Conservation (phyloP, 2,329 filamentous ascomycete genomes). For the Trichoderma semiorbis region DNA sequence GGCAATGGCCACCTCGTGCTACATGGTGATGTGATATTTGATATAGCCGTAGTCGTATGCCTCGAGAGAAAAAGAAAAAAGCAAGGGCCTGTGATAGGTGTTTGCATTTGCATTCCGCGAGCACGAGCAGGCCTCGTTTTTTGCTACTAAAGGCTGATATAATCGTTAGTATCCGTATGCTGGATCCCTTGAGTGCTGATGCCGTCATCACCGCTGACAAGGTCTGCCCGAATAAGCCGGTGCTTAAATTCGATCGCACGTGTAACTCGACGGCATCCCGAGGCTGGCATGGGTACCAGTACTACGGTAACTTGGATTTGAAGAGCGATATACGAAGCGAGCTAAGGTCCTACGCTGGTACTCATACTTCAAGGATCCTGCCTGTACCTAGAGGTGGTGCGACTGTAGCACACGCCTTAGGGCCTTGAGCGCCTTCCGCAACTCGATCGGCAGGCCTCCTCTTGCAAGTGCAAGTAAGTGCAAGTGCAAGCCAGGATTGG, state of each 20-base stretch:
- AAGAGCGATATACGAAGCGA: not conserved
- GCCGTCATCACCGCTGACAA: conserved; percentile 5
- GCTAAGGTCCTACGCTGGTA: not conserved
- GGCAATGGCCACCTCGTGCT: not conserved
- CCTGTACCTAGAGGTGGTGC: not conserved
- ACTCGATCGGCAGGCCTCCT: not conserved
- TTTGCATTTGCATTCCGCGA: not conserved
- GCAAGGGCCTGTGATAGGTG: not conserved
- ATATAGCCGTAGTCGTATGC: not conserved
- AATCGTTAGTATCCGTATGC: not conserved
- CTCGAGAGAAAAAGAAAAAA: not conserved
- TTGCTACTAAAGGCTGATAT: not conserved
- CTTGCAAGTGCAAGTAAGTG: not conserved
- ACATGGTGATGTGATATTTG: not conserved
- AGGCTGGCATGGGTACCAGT: not conserved
- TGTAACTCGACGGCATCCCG: not conserved
- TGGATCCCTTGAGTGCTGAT: not conserved
- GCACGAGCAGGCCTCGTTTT: not conserved
- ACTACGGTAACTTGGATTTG: not conserved
- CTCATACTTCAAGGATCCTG: not conserved
- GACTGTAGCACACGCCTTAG: not conserved
- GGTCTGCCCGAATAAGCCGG: conserved; percentile 7
- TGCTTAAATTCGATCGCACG: not conserved
- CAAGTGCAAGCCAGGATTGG: not conserved
- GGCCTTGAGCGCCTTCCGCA: not conserved